Base-by-base conservation (phyloP, 2,329 filamentous ascomycete species). In the Hirsutella rhossiliensis region DNA sequence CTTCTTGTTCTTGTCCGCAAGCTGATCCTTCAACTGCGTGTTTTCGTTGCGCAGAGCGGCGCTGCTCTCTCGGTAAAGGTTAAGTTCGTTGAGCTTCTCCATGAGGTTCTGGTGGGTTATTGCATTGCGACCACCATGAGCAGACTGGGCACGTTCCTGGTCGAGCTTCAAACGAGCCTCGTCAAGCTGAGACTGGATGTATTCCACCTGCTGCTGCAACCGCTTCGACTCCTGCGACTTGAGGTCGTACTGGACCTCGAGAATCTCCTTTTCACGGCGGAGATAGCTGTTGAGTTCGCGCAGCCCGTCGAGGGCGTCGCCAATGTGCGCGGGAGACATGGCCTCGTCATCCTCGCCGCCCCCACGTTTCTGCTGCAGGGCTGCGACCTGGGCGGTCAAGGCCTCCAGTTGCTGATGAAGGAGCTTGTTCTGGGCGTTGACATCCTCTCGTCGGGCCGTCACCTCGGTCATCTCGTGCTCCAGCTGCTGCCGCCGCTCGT, bases 231-330 rank as follows among this genome's bases (percentile, higher is more conserved):
- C 92, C 54, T 94, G 87, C 1, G 81, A 74, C 55, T 90, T 89
- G 38, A 97, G 72, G 53, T 96, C 89, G 55, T 88, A 85, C 57
- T 97, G 90, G n/a, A 96, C 87, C 54, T 98, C 90, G 9, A 96
- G 76, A 51, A 98, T 97, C 60, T 97, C 92, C 69, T 97, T 98
- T 65, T 98, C 94, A 37, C 87, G 84, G 39, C 90, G 83, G 48
- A 98, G 70, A 61, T 92, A 98, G 48, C 78, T 84, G 64, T 94
- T 94, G 45, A 98, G 78, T 56, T 97, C 90, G 48, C 92, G 84
- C 11, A 95, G 76, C 43, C 85, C 86, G 51, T 87, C 85, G 11
- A 81, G 68, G 36, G 77, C 79, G 31, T 78, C 70, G 42, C 78
- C 72, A 5, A 76, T 66, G 7, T 72, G 64, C 15, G 73, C 63